phyloP scores from a whole-genome alignment of 345 rosid species.

The Salix exigua region DNA sequence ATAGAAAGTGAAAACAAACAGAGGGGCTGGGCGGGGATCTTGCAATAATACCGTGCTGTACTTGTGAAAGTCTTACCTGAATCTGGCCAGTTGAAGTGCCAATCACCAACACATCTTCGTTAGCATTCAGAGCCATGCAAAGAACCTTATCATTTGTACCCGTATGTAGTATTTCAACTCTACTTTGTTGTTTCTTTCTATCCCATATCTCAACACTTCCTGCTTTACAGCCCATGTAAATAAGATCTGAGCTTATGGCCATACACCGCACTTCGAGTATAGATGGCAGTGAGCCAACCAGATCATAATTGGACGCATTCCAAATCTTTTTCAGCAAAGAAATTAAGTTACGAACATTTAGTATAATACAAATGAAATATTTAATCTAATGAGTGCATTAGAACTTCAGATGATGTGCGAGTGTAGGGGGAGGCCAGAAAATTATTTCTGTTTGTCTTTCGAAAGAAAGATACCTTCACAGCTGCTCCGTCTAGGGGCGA shows the following conservation, averaged over 20 bases:
- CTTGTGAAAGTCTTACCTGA: constrained; percentile 37
- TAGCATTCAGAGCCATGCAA: constrained; percentile 48
- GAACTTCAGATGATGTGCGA: not conserved
- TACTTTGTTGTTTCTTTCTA: constrained; percentile 44
- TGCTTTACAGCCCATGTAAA: constrained; percentile 60
- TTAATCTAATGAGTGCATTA: not conserved
- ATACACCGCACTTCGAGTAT: constrained; percentile 46
- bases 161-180: constrained; percentile 43
- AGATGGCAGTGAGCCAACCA: constrained; percentile 45
- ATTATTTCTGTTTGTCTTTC: no score
- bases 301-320: constrained; percentile 40
- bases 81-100: constrained; percentile 65
- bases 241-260: constrained; percentile 47
- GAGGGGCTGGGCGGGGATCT: not conserved
- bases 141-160: constrained; percentile 38
- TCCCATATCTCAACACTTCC: constrained; percentile 67
- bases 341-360: not conserved
- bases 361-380: not conserved
- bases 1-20: not conserved
- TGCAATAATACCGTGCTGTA: no score
- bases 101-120: constrained; percentile 47
- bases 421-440: no score
- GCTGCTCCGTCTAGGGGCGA: constrained; percentile 48
- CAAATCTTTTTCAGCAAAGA: constrained; percentile 41
- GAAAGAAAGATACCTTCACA: constrained; percentile 44